Base-by-base conservation (phyloP, 345 rosid genomes). In the Euphorbia pulcherrima region DNA sequence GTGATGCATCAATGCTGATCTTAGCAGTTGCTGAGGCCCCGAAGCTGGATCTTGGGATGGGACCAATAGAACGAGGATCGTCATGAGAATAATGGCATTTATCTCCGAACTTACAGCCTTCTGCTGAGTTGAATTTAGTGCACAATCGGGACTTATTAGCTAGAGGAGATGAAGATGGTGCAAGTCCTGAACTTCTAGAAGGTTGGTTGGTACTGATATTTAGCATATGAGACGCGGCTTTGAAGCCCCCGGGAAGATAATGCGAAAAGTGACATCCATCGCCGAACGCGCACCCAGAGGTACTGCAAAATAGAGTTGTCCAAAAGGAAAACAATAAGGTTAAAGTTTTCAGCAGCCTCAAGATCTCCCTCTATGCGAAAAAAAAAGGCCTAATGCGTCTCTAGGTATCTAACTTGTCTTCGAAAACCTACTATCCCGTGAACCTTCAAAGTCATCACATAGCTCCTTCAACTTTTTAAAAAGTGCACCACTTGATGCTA, bases 261-360 rank as follows among this genome's bases (percentile, higher is more conserved):
- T 94, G 99, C 87, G 88, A 68, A 78, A 94, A 94, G 74, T 94
- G 99, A 60, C 99, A 94, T 64, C 92, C 88, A 79, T 94, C 99
- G 62, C 99, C 97, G 62, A 94, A 94, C 64, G 95, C 97, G 76
- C 99, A 94, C 27, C 99, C 97, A 63, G 97, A 86, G 65, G 92
- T 90, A 75, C 98, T 92, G 92, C 80, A 87, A 72, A 60, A 64
- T 60, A 33, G 67, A 71, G 11, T 7, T 29, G 23, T 30, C 14
- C 29, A 44, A 16, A 3, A 29, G 33, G 41, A 39, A 51, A 10
- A 48, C n/a, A 14, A 13, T 41, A 10, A 66, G 62, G 27, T n/a
- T 13, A 6, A 17, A 16, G 23, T n/a, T 27, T 21, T 28, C 24
- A 21, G 61, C 27, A 66, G 29, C 51, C 27, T 55, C 17, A 27